A percentile compares a stretch with the other conserved stretches of the same genome.
phyloP scores from a whole-genome alignment of 2,329 filamentous ascomycete genomes.

The Xylaria hypoxylon region DNA sequence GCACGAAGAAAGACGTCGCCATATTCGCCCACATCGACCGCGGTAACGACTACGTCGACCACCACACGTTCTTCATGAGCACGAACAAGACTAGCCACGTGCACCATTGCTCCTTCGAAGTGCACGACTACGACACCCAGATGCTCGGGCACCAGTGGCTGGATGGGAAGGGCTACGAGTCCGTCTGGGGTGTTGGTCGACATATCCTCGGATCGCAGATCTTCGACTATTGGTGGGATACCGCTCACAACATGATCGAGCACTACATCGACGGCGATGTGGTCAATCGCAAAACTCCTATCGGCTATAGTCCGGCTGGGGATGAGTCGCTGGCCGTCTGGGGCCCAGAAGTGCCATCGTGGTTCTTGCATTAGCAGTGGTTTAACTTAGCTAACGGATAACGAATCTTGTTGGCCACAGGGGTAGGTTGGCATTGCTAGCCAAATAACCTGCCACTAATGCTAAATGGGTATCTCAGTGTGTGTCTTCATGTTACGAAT shows the following conservation, averaged over 20 bases:
- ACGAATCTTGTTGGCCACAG: not conserved
- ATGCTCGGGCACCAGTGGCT: constrained; percentile 39
- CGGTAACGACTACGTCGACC: constrained; percentile 36
- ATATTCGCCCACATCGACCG: constrained; percentile 38
- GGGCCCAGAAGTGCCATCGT: constrained; percentile 34
- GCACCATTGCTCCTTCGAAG: constrained; percentile 37
- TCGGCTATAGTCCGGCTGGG: constrained; percentile 33
- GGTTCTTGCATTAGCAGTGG: constrained; percentile 28
- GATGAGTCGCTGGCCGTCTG: constrained; percentile 39
- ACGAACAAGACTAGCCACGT: constrained; percentile 35
- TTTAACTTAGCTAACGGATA: not conserved
- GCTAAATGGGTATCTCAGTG: not conserved
- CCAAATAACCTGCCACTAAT: not conserved
- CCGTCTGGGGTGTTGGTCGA: constrained; percentile 36
- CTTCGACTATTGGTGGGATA: constrained; percentile 39
- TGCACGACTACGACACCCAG: constrained; percentile 38
- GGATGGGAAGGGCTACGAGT: constrained; percentile 28
- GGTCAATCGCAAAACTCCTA: constrained; percentile 34
- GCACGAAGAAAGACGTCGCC: constrained; percentile 31
- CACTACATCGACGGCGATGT: constrained; percentile 39
- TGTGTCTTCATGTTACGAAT: not conserved
- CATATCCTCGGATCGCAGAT: constrained; percentile 39
- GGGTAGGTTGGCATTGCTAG: not conserved
- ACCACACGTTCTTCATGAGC: constrained; percentile 38
- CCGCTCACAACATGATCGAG: constrained; percentile 35